phyloP scores from a whole-genome alignment of 2,329 filamentous ascomycete genomes.

The Cladosporium sp. region DNA sequence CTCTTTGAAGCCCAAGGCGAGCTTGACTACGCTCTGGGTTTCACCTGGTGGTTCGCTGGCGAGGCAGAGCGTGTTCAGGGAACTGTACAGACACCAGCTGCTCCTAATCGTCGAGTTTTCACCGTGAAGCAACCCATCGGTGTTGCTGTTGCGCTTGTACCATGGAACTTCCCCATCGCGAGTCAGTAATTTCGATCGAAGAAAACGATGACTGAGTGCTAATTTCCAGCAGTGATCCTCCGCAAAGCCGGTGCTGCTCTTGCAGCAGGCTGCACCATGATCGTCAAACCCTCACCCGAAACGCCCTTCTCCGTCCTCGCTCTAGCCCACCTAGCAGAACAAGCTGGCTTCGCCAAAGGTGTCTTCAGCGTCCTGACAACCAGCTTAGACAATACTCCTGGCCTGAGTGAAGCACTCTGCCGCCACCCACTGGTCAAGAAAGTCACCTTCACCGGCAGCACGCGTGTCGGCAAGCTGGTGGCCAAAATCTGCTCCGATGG shows the following conservation, averaged over 20 bases:
- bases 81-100: constrained; percentile 54
- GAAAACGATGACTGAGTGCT: not conserved
- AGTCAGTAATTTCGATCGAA: not conserved
- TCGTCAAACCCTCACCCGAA: constrained; percentile 67
- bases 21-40: constrained; percentile 51
- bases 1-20: constrained; percentile 50
- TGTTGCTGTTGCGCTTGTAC: constrained; percentile 63
- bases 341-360: constrained; percentile 56
- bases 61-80: constrained; percentile 62
- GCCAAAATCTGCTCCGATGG: constrained; percentile 57
- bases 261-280: constrained; percentile 70
- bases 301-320: constrained; percentile 56
- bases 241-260: constrained; percentile 65
- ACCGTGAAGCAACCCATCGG: constrained; percentile 73
- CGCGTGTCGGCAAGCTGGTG: constrained; percentile 59
- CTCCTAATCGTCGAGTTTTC: constrained; percentile 61
- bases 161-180: constrained; percentile 58
- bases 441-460: constrained; percentile 58
- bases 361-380: constrained; percentile 61
- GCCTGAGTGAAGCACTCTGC: constrained; percentile 52
- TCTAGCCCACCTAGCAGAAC: constrained; percentile 50
- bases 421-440: constrained; percentile 58
- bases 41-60: constrained; percentile 56
- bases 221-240: constrained; percentile 49
- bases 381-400: constrained; percentile 51